Evolutionary conservation across 331 rosid genomes (phyloP), one percentile per base, ranked within the genome.

Genomic region (Acacia pycnantha): DNA sequence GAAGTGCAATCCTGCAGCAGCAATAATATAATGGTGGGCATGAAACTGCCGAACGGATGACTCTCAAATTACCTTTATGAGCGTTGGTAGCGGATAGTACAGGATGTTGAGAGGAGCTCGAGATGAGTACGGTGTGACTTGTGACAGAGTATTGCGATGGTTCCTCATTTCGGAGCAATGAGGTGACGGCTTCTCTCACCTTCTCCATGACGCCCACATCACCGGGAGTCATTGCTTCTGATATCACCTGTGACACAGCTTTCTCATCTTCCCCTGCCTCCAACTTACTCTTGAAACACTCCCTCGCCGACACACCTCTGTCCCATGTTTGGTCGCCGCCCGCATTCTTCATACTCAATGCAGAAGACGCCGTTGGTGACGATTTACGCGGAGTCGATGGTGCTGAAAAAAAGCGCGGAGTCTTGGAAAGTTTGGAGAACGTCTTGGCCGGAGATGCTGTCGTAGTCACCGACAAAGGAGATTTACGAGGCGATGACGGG

Each of bases 151-250:
- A 35, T 73, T 76, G 84, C 65, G 87, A 35, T 6, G 90, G 65
- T 53, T 88, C 93, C 11, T 87, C 90, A 22, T 86, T 88, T 69
- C 85, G 54, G 5, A 92, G 89, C 77, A 95, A 78, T 47, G 99
- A 93, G 84, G 66, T 79, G 4, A 95, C 93, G 81, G 94, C 96
- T 75, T 89, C 97, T 84, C 50, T 93, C 81, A 95, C 83, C 85
- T 86, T 93, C 61, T 89, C 92, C 56, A 93, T 86, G 54, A 95
- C 87, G 59, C 97, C 88, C 6, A 19, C 59, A 71, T 84, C 90
- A 27, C 84, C 84, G 4, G 83, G 82, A 79, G 82, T 27, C 44
- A 83, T 77, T 58, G 77, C 84, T 29, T 87, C 91, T 10, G 88
- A 85, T 81, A 82, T 85, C 62, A 83, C 92, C 44, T 70, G 88